Percentiles rank a stretch among this genome's conserved stretches.
Evolutionary conservation across 2,329 filamentous ascomycete species (phyloP).

Genomic region (Purpureocillium lavendulum): DNA sequence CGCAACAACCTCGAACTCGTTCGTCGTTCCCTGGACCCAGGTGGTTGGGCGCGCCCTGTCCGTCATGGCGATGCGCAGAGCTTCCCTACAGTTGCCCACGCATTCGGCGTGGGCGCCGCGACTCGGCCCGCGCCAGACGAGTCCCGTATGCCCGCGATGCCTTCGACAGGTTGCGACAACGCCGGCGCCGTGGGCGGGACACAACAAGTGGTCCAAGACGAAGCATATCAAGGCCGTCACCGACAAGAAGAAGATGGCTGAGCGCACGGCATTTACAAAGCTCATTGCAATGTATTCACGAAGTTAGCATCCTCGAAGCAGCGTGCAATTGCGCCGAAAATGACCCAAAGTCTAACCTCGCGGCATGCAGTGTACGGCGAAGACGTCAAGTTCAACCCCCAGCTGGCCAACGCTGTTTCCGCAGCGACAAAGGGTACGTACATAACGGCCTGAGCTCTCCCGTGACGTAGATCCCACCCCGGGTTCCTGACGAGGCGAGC

Average conservation of each 20-base stretch:
- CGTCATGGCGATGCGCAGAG: not conserved
- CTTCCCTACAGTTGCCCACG: not conserved
- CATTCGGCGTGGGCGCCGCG: not conserved
- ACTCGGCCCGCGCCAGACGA: not conserved
- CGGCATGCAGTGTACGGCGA: conserved; percentile 61
- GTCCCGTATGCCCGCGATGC: conserved; percentile 35
- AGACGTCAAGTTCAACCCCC: conserved; percentile 65
- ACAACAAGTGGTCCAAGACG: conserved; percentile 95
- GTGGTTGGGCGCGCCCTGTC: too few species aligned
- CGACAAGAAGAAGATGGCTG: conserved; percentile 69
- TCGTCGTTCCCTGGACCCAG: too few species aligned
- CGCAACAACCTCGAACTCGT: too few species aligned
- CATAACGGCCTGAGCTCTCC: too few species aligned
- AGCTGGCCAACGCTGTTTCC: conserved; percentile 63
- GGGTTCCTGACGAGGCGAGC: not conserved
- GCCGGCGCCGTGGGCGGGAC: conserved; percentile 49
- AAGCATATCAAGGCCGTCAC: conserved; percentile 87
- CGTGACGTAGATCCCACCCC: not conserved
- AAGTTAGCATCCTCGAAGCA: conserved; percentile 35
- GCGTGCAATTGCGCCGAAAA: too few species aligned
- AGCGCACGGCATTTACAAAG: conserved; percentile 60
- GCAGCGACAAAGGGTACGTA: conserved; percentile 66
- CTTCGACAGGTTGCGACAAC: conserved; percentile 40
- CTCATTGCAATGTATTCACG: conserved; percentile 70
- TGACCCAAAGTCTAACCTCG: too few species aligned